Evolutionary conservation across 31 red algal species (phyloP).

Genomic region (Odonthalia washingtoniensis): DNA sequence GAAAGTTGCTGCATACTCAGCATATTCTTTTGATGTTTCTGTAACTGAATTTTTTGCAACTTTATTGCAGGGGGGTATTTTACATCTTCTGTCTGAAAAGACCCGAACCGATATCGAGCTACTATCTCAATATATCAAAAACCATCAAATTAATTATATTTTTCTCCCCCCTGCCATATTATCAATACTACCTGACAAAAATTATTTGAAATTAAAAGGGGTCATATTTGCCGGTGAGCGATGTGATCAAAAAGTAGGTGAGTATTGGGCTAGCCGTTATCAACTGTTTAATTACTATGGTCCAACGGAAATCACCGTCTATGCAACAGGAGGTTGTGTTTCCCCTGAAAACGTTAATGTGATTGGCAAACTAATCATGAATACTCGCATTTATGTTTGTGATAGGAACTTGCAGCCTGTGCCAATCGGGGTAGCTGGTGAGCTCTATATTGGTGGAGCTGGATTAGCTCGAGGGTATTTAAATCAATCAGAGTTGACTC

Average conservation of each 20-base stretch:
- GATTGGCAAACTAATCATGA: conserved; percentile 22
- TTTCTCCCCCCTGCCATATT: neutral
- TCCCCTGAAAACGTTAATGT: too few relatives aligned
- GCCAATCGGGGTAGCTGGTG: conserved; percentile 3
- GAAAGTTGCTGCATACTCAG: neutral
- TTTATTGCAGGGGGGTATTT: conserved; percentile 5
- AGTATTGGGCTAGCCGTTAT: conserved; percentile 13
- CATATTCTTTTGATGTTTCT: neutral
- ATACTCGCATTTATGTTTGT: neutral
- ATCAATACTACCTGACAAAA: too few relatives aligned
- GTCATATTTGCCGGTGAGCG: too few relatives aligned
- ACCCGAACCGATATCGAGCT: conserved; percentile 6
- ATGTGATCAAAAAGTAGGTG: neutral
- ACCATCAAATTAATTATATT: conserved; percentile 1
- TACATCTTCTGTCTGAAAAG: conserved; percentile 11
- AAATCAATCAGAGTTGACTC: conserved; percentile 15
- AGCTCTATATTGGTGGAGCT: conserved; percentile 30
- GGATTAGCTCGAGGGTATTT: conserved; percentile 20
- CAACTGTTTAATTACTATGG: conserved; percentile 23
- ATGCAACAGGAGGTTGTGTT: conserved; percentile 9
- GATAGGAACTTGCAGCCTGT: neutral
- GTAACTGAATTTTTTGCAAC: conserved; percentile 1
- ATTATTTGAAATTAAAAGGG: too few relatives aligned
- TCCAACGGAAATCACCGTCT: conserved; percentile 27
- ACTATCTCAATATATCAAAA: conserved; percentile 16